Conservation (phyloP, 2,329 filamentous ascomycete species). For the Aspergillus brasiliensis region DNA sequence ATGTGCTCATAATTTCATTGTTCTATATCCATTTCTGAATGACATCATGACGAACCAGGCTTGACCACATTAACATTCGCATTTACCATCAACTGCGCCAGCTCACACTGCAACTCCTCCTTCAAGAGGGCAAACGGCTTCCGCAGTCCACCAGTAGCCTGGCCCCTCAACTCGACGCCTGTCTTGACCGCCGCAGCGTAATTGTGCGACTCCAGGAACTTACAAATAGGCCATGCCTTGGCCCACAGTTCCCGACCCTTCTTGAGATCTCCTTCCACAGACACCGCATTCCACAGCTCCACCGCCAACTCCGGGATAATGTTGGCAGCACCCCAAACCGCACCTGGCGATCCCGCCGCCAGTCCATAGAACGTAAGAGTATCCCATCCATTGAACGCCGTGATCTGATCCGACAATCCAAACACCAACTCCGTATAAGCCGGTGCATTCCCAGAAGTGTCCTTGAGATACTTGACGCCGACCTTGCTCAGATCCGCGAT, state of each 20-base stretch:
- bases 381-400: slow-evolving; percentile 57
- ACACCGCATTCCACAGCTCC: slow-evolving; percentile 52
- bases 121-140: slow-evolving; percentile 52
- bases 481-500: slow-evolving; percentile 49
- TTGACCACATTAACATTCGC: slow-evolving; percentile 41
- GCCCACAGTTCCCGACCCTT: slow-evolving; percentile 51
- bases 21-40: slow-evolving; percentile 7
- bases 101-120: slow-evolving; percentile 35
- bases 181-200: slow-evolving; percentile 54
- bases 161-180: slow-evolving; percentile 51
- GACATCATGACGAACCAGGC: background rate
- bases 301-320: slow-evolving; percentile 54
- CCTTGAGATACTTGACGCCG: slow-evolving; percentile 55
- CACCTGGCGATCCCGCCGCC: slow-evolving; percentile 53
- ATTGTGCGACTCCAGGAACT: slow-evolving; percentile 53
- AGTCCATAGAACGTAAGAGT: slow-evolving; percentile 57
- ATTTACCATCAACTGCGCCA: slow-evolving; percentile 41
- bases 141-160: slow-evolving; percentile 50
- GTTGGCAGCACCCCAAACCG: slow-evolving; percentile 56
- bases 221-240: slow-evolving; percentile 55
- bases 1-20: background rate
- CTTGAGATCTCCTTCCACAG: slow-evolving; percentile 47
- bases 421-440: slow-evolving; percentile 55
- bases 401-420: slow-evolving; percentile 44
- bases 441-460: slow-evolving; percentile 56